Evolutionary conservation across 257 asterid genomes (phyloP).

Genomic region (Rubia yunnanensis): DNA sequence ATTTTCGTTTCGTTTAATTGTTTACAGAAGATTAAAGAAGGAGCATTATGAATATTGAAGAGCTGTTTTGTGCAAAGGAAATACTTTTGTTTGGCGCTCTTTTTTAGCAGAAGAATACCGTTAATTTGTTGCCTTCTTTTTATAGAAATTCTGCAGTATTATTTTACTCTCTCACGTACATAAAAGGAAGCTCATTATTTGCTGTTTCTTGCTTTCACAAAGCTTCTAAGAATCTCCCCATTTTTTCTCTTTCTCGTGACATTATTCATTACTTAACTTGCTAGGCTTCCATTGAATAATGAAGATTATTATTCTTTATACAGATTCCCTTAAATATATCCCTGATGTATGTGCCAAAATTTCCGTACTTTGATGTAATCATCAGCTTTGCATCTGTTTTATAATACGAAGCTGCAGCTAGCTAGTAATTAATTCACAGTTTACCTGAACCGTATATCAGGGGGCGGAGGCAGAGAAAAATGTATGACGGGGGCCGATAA

Average conservation of each 20-base stretch:
- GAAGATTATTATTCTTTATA: neutral
- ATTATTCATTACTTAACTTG: neutral
- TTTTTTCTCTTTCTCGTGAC: neutral
- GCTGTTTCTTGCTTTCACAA: conserved; percentile 16
- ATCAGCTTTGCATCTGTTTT: neutral
- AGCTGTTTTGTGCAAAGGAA: conserved; percentile 24
- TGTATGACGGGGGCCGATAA: too few species aligned
- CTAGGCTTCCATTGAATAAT: neutral
- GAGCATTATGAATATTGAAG: conserved; percentile 21
- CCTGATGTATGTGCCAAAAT: neutral
- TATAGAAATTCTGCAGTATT: conserved; percentile 18
- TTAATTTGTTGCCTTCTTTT: conserved; percentile 20
- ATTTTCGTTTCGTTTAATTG: conserved; percentile 1
- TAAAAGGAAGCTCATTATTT: neutral
- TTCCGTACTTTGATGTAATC: neutral
- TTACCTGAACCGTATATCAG: too few species aligned
- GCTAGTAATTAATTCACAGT: neutral
- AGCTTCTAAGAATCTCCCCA: conserved; percentile 16
- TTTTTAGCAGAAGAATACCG: conserved; percentile 19
- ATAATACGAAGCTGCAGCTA: neutral
- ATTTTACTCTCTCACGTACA: conserved; percentile 15
- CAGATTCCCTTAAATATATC: neutral
- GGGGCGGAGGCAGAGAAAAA: too few species aligned
- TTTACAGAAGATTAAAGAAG: conserved; percentile 18
- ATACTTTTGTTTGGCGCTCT: conserved; percentile 21